Base-by-base conservation (phyloP, 2,329 filamentous ascomycete genomes). In the Raffaelea arxii region DNA sequence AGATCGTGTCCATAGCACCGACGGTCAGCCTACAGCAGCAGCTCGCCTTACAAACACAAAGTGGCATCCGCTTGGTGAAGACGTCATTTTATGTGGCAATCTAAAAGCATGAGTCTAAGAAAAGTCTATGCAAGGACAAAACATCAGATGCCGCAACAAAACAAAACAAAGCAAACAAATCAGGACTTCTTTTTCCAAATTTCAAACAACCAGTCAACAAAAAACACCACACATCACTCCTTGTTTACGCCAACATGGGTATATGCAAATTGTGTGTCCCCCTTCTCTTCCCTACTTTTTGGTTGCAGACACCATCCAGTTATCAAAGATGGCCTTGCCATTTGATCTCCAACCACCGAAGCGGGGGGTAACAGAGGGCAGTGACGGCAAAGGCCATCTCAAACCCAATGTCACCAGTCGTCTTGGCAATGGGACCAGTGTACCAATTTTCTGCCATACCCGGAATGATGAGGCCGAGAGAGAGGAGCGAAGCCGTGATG, bases 51-150 rank as follows among this genome's bases (percentile, higher is more conserved):
- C 65, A 40, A 70, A 82, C 46, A 79, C 87, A 11, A 74, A 67
- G 49, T 94, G 88, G 88, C 72, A 79, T 45, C 84, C 85, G 27
- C 73, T 94, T 50, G 89, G 86, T 3, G 80, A 87, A 49, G 89
- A 95, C 62, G 80, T 89, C 23, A 84, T 95, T 2, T 71, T 94
- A 51, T 92, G 85, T 59, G 88, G 87, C 22, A 76, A 53, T 47
- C 54, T 63, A 25, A 42, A 24, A 7, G 12, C 16, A 35, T 45
- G 30, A 43, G 36, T n/a, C n/a, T n/a, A 6, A n/a, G 25, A 30
- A 24, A 42, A 32, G 21, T 25, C 16, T 9, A 9, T 32, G 9
- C 10, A 16, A 40, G 24, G n/a, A 25, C 7, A 30, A 27, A n/a
- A 18, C 19, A 7, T 19, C 18, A 41, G 12, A 49, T 16, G 9